Conservation (phyloP, 1,284 basidiomycete genomes). For the Lentinus polychrous region DNA sequence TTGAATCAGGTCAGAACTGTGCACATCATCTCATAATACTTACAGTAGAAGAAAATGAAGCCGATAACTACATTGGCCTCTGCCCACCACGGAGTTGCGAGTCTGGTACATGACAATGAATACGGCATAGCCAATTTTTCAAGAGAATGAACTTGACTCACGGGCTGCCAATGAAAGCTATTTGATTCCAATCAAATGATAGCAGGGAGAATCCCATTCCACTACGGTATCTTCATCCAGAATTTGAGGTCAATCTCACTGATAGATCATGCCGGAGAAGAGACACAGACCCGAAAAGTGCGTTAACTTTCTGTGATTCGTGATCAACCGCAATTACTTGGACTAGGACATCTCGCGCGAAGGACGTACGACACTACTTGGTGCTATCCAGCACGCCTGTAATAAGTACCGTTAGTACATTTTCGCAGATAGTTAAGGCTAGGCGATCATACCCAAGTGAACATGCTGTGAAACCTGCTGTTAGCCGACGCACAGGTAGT, state of each 20-base stretch:
- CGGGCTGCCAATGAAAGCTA: conserved; percentile 56
- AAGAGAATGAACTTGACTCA: conserved; percentile 11
- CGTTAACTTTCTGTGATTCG: conserved; percentile 40
- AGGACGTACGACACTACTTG: conserved; percentile 47
- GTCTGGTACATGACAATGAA: not conserved
- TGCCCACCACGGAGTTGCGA: conserved; percentile 44
- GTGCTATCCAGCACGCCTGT: conserved; percentile 65
- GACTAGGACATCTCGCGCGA: too few relatives aligned
- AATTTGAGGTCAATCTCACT: conserved; percentile 19
- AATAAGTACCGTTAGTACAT: not conserved
- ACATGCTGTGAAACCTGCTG: conserved; percentile 37
- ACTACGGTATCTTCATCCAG: conserved; percentile 18
- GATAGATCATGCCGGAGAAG: conserved; percentile 32
- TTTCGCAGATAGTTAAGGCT: not conserved
- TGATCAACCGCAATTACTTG: too few relatives aligned
- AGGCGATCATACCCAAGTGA: conserved; percentile 46
- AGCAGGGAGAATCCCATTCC: conserved; percentile 60
- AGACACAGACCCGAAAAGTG: conserved; percentile 72
- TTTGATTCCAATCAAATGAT: conserved; percentile 74
- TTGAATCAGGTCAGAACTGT: too few relatives aligned
- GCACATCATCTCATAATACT: too few relatives aligned
- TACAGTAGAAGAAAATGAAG: conserved; percentile 71
- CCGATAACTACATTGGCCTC: conserved; percentile 77
- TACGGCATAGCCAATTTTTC: not conserved
- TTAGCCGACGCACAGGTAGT: not conserved